Base-by-base conservation (phyloP, 306 rosid genomes). In the Delonix regia region DNA sequence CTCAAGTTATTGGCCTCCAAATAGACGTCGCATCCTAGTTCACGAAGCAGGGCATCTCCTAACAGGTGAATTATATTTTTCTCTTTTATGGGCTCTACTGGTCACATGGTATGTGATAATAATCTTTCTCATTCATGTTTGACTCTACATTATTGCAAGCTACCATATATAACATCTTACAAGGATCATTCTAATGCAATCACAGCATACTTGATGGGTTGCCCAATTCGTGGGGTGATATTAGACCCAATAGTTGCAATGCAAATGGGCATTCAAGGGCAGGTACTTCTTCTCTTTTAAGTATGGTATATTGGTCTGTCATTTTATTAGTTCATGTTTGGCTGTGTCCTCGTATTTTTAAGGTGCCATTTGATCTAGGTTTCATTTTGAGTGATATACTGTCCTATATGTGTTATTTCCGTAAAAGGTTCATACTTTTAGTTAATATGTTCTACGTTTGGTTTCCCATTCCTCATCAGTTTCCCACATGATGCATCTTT, bases 261-360 rank as follows among this genome's bases (percentile, higher is more conserved):
- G 91, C 98, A 95, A 86, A 89, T 89, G 97, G 99, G 99, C 59
- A 89, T 95, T 81, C 99, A 92, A 85, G 99, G 98, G 56, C 98
- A 95, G 98, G 98, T 94, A 89, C 68, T 33, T 72, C 30, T 55
- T 41, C 13, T 74, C 66, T 71, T 71, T 53, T 80, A 5, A 85
- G 63, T 69, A 71, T 71, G 25, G n/a, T 74, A 18, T 36, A 55
- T 16, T 67, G 19, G 42, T 74, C 21, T 42, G 63, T 16, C 13
- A 65, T 55, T 47, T 55, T 75, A 57, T 45, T 42, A 56, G 45
- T 77, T 68, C 33, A 62, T 73, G 21, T 59, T 61, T 64, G 75
- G 82, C 59, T 14, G 27, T 18, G 28, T 78, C 61, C 9, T 36
- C 59, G 70, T 41, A 44, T 73, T 38, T 25, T 66, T 8, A 6